Evolutionary conservation across 2,329 filamentous ascomycete species (phyloP), one percentile per base, ranked within the genome.

Genomic region (Pseudonectria buxi): DNA sequence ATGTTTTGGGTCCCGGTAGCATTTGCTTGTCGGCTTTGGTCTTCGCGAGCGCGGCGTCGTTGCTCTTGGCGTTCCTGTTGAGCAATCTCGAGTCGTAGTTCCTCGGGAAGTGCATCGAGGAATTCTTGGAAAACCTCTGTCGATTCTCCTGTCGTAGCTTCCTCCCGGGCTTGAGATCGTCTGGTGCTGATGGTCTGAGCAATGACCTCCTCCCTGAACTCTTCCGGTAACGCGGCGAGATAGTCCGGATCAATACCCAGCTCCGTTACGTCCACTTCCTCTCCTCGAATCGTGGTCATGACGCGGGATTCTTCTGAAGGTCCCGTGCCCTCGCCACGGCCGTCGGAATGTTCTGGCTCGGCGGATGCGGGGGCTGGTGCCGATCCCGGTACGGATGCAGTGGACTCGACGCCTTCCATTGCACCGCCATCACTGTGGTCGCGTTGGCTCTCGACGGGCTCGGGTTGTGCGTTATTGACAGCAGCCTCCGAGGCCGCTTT

Each of bases 171-270:
- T 58, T 92, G 79, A 7, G 83, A 83, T 44, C 90, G 80, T 47
- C 90, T 78, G 46, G 86, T 81, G 34, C 85, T 87, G 44, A 95
- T 76, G 40, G 94, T 88, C 43, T 89, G 81, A 58, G 94, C 87
- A 46, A 98, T 86, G 32, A 98, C 92, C 57, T 98, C 92, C 59
- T 96, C 90, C 30, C 92, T 77, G 55, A 96, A 81, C 42, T 98
- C 94, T 50, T 98, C 92, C 0, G 92, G 92, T n/a, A 98, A 68
- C n/a, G 90, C 94, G 40, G 92, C 86, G 6, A 98, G 76, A 61
- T 95, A 98, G 37, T 94, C 89, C 12, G 84, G 77, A 56, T 98
- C 92, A 50, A 98, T 96, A 32, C 90, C 89, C 43, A 98, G 73
- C 41, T 86, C 86, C 0, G 92, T 98, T 32, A 98, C 92, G 58